Percentiles rank a stretch among this genome's conserved stretches.
Conservation (phyloP, 2,329 filamentous ascomycete genomes). For the Orbilia oligospora region DNA sequence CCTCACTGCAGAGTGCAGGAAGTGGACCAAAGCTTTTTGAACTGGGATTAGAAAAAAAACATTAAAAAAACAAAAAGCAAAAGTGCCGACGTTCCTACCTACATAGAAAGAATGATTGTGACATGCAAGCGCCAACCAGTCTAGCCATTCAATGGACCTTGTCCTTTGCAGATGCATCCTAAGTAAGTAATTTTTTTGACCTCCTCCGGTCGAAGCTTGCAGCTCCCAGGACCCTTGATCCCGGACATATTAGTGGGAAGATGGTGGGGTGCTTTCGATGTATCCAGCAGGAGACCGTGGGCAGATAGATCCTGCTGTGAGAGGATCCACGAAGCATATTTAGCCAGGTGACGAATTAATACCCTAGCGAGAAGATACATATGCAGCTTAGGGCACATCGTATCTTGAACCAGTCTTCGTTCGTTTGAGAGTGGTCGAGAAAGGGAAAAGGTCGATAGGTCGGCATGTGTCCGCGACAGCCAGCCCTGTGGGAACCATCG, state of each 20-base stretch:
- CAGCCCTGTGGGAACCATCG: constrained; percentile 57
- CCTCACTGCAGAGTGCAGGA: constrained; percentile 27
- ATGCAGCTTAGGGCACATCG: constrained; percentile 37
- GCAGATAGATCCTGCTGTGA: constrained; percentile 52
- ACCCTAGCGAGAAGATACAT: constrained; percentile 51
- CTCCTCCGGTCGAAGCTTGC: constrained; percentile 35
- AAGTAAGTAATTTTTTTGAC: constrained; percentile 1
- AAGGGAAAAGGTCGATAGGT: constrained; percentile 41
- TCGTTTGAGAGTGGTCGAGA: constrained; percentile 10
- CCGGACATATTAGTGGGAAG: constrained; percentile 51
- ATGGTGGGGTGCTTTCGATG: constrained; percentile 59
- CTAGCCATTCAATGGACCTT: constrained; percentile 52
- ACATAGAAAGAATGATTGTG: constrained; percentile 25
- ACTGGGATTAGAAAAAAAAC: constrained; percentile 35
- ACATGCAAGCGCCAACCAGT: constrained; percentile 53
- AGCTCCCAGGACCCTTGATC: constrained; percentile 59
- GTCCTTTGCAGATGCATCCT: constrained; percentile 36
- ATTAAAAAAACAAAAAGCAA: no score
- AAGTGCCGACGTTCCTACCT: constrained; percentile 22
- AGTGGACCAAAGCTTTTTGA: constrained; percentile 28
- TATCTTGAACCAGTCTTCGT: constrained; percentile 13
- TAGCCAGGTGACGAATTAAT: constrained; percentile 61
- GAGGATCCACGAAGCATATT: constrained; percentile 59
- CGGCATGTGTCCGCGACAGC: constrained; percentile 59
- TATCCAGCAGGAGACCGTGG: constrained; percentile 50